Conservation (phyloP, 164 flowering plant species). For the Aristolochia californica region DNA sequence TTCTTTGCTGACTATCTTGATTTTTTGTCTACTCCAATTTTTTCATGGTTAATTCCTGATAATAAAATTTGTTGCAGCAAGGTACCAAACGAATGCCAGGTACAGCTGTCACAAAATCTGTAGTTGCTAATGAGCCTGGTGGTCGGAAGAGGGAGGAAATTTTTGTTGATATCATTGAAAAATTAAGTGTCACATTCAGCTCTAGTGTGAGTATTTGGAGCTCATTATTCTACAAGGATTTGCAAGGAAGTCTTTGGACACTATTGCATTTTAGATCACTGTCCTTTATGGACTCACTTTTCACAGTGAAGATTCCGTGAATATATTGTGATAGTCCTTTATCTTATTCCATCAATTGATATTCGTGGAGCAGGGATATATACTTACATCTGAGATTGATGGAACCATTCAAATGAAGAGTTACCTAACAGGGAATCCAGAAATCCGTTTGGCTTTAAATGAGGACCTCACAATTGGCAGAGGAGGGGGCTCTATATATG, state of each 20-base stretch:
- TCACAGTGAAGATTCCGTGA: not conserved
- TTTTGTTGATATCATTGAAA: slow-evolving; percentile 90
- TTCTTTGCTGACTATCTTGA: not conserved
- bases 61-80: slow-evolving; percentile 49
- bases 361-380: slow-evolving; percentile 60
- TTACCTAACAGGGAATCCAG: slow-evolving; percentile 90
- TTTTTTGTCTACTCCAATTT: not conserved
- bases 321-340: slow-evolving; percentile 4
- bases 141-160: slow-evolving; percentile 93
- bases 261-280: too few species aligned
- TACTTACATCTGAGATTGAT: slow-evolving; percentile 95
- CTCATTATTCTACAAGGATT: too few species aligned
- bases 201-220: slow-evolving; percentile 60
- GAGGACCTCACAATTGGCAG: slow-evolving; percentile 82
- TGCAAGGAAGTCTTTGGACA: too few species aligned
- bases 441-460: slow-evolving; percentile 83
- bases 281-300: not conserved
- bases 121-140: slow-evolving; percentile 85
- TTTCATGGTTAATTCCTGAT: slow-evolving; percentile 9
- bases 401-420: slow-evolving; percentile 99
- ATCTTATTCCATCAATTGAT: slow-evolving; percentile 2
- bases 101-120: slow-evolving; percentile 93
- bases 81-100: slow-evolving; percentile 95
- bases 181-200: slow-evolving; percentile 89
- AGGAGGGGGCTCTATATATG: slow-evolving; percentile 56